Conservation (phyloP, 768 basidiomycete genomes). For the Lactarius deliciosus region DNA sequence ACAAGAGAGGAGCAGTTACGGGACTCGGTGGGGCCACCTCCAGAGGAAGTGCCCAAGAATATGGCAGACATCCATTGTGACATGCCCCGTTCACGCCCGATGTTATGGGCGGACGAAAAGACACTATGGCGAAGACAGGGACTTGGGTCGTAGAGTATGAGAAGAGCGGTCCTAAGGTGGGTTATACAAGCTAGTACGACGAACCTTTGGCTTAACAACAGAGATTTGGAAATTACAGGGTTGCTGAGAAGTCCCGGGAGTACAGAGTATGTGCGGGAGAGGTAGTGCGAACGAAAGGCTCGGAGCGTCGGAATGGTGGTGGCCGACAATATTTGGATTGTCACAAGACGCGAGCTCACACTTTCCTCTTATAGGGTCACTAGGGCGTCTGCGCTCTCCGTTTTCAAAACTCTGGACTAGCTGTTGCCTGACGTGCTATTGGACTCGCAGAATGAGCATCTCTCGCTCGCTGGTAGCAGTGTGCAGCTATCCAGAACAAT, state of each 20-base stretch:
- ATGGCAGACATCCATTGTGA: constrained; percentile 51
- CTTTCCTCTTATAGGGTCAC: no score
- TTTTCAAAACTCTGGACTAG: no score
- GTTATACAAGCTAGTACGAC: neutral
- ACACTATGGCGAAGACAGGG: neutral
- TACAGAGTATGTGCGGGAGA: neutral
- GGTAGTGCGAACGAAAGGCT: neutral
- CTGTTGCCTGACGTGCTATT: no score
- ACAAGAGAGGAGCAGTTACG: constrained; percentile 77
- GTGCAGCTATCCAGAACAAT: no score
- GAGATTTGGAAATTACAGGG: neutral
- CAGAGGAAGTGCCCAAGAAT: constrained; percentile 76
- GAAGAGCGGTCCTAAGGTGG: no score
- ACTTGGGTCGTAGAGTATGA: neutral
- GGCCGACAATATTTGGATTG: no score
- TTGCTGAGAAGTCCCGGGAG: neutral
- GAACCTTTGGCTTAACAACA: neutral
- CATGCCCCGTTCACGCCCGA: constrained; percentile 28
- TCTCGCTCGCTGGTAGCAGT: no score
- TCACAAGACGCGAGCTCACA: no score
- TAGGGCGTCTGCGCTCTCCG: no score
- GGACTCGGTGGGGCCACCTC: constrained; percentile 70
- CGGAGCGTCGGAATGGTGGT: neutral
- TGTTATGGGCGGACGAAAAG: neutral
- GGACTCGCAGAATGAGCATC: no score